Evolutionary conservation across 75 land plant genomes (phyloP).

Genomic region (Ceratopteris richardii): DNA sequence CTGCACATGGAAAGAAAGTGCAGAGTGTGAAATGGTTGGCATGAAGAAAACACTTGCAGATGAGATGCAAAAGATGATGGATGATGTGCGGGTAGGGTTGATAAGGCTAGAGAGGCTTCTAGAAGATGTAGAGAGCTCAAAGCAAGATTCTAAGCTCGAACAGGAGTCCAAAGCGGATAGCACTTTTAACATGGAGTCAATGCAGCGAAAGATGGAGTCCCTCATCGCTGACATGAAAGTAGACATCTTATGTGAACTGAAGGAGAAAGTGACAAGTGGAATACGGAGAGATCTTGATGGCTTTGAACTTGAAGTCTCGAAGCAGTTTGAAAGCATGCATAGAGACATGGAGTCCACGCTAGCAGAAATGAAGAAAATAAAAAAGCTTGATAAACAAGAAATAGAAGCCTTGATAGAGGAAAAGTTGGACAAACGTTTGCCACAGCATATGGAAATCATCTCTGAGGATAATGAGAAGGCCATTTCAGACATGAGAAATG

Average conservation of each 20-base stretch:
- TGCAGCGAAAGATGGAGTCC: neutral
- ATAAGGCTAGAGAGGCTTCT: neutral
- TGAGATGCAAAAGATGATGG: constrained; percentile 1
- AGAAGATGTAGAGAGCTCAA: neutral
- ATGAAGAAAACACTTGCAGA: constrained; percentile 10
- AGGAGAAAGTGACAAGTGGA: neutral
- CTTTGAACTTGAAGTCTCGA: neutral
- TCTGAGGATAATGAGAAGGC: constrained; percentile 7
- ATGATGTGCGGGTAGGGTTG: neutral
- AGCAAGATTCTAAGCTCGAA: neutral
- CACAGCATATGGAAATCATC: constrained; percentile 19
- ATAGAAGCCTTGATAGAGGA: constrained; percentile 19
- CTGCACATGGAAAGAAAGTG: constrained; percentile 16
- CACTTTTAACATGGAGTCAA: neutral
- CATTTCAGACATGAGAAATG: constrained; percentile 20
- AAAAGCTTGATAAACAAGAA: neutral
- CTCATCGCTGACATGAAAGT: neutral
- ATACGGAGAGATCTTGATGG: neutral
- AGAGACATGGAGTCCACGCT: neutral
- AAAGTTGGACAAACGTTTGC: constrained; percentile 13
- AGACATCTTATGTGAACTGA: neutral
- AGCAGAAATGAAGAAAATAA: neutral
- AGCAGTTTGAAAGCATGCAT: neutral
- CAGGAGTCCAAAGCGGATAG: neutral
- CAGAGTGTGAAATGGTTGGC: constrained; percentile 15